These are phyloP conservation scores for Aspergillus conjunctus DNA, from an alignment of 495 filamentous ascomycete species.

Conservation along the genomic window DNA sequence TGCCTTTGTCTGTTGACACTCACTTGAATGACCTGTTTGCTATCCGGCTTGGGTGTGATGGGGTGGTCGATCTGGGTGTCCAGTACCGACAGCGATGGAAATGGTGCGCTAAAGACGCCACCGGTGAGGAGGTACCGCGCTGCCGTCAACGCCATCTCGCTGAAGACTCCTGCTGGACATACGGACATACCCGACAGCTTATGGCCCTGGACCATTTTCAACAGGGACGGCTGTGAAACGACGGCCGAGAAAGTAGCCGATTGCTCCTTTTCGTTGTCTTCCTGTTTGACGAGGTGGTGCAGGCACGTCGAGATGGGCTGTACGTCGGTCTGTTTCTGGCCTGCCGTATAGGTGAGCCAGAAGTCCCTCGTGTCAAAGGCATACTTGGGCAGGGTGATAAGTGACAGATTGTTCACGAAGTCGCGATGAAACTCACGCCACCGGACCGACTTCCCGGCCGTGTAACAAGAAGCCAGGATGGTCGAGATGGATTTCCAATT, in stretches of 20 bases:
- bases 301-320: neutral
- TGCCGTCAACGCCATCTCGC: neutral
- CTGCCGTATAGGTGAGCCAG: neutral
- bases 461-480: neutral
- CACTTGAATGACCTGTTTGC: neutral
- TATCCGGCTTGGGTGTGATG: neutral
- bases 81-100: neutral
- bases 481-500: neutral
- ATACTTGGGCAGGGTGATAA: neutral
- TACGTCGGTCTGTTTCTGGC: neutral
- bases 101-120: neutral
- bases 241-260: neutral
- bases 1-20: neutral
- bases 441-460: neutral
- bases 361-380: neutral
- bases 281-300: neutral
- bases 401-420: neutral
- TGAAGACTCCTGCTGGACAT: neutral
- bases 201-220: neutral
- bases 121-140: neutral
- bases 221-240: neutral
- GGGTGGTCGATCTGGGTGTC: neutral
- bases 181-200: neutral
- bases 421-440: neutral
- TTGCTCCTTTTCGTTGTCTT: neutral